A percentile compares a stretch with the other conserved stretches of the same genome.
These are phyloP conservation scores for Amanita muscaria DNA, from an alignment of 768 basidiomycete species.

Conservation along the genomic window DNA sequence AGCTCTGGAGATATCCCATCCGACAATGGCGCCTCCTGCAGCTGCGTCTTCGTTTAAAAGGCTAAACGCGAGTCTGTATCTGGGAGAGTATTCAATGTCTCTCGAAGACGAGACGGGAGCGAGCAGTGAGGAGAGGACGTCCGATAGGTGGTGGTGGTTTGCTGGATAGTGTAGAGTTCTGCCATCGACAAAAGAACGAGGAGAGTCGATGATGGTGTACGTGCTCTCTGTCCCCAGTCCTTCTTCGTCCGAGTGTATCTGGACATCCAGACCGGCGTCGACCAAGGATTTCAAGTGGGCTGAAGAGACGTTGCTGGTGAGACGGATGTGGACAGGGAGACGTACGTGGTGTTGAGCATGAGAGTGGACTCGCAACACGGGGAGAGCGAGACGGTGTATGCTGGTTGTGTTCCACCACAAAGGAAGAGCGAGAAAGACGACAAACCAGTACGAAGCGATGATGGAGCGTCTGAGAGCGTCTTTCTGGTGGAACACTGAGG, in stretches of 20 bases:
- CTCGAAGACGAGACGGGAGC: constrained; percentile 11
- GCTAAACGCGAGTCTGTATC: constrained; percentile 85
- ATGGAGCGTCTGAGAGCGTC: constrained; percentile 45
- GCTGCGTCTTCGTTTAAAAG: constrained; percentile 86
- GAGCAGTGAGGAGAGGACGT: constrained; percentile 29
- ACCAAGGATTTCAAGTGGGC: too few relatives aligned
- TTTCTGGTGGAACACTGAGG: constrained; percentile 46
- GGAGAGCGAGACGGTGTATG: constrained; percentile 74
- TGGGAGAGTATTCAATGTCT: constrained; percentile 68
- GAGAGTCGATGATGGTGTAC: too few relatives aligned
- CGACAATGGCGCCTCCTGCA: constrained; percentile 43
- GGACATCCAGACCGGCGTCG: too few relatives aligned
- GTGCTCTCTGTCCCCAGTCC: too few relatives aligned
- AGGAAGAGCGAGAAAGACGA: constrained; percentile 72
- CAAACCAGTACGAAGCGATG: constrained; percentile 67
- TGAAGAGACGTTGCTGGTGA: constrained; percentile 15
- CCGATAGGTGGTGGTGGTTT: neutral
- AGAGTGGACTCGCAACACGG: constrained; percentile 46
- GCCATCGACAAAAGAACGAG: too few relatives aligned
- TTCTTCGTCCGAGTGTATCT: too few relatives aligned
- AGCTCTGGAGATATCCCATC: constrained; percentile 68
- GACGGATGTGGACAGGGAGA: constrained; percentile 40
- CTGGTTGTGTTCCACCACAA: constrained; percentile 94
- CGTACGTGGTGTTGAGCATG: constrained; percentile 36
- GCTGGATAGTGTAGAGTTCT: too few relatives aligned